Base-by-base conservation (phyloP, 257 asterid genomes). In the Ophiorrhiza pumila region DNA sequence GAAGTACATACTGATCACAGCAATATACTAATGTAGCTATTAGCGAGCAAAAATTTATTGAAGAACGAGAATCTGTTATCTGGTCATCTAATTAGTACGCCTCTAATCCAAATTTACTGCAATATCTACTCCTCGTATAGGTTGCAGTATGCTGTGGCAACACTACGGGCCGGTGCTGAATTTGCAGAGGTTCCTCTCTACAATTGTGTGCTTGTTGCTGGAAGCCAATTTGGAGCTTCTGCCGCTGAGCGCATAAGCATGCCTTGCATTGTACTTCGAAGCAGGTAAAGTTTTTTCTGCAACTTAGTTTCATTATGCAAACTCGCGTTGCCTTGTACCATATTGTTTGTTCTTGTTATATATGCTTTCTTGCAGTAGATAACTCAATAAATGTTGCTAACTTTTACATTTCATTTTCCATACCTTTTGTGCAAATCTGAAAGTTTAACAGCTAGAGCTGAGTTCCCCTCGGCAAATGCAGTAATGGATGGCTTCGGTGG, bases 401-500 rank as follows among this genome's bases (percentile, higher is more conserved):
- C 53, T 31, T 50, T 68, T 25, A 25, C 73, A 29, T 32, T 25
- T 47, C 13, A 22, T 53, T 45, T 56, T 6, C 63, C 34, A 18
- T 55, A 20, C 60, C 25, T 23, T 8, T 20, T 72, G 11, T 73
- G 75, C 58, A 74, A 65, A 69, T 68, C 64, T 34, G 73, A 80
- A 80, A 93, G 98, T 79, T 81, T 83, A 9, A 89, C 97, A 25
- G 78, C 96, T 34, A 88, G 97, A 78, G 97, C 95, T 35, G 96
- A 91, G 79, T 93, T 88, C 74, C 88, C 81, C 45, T 84, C 87
- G 35, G 93, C 96, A 50, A 71, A 82, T 64, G 87, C 86, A 15
- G 87, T 85, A 41, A 72, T 88, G 91, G 97, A 91, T 77, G 97
- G 91, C 62, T 94, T 91, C 73, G 98, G 96, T 32, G 98, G 97